Evolutionary conservation across 192 early-diverging fungal genomes (phyloP).

Genomic region (Coemansia sp.): DNA sequence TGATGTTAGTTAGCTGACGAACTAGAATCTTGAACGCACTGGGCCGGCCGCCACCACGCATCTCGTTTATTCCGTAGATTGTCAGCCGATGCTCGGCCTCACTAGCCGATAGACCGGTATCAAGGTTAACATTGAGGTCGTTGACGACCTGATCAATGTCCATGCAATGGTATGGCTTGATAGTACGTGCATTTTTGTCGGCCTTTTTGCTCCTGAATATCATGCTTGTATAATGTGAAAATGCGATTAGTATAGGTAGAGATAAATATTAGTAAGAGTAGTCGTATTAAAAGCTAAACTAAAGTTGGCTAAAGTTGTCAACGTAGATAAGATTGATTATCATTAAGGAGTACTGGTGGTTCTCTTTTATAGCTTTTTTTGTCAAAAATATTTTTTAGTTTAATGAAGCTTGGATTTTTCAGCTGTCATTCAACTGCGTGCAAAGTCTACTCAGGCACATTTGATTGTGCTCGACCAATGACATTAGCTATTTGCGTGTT

Average conservation of each 20-base stretch:
- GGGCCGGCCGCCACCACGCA: conserved; percentile 65
- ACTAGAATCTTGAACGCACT: conserved; percentile 61
- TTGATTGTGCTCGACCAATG: too few relatives aligned
- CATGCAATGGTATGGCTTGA: conserved; percentile 51
- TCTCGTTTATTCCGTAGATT: conserved; percentile 60
- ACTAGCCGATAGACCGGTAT: conserved; percentile 50
- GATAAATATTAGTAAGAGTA: background rate
- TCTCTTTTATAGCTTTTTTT: too few relatives aligned
- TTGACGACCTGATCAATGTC: conserved; percentile 12
- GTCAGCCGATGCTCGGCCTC: conserved; percentile 42
- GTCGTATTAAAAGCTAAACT: too few relatives aligned
- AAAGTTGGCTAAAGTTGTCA: too few relatives aligned
- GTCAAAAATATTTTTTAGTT: too few relatives aligned
- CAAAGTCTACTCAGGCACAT: too few relatives aligned
- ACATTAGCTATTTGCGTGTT: too few relatives aligned
- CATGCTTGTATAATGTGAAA: conserved; percentile 2
- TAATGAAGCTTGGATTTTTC: background rate
- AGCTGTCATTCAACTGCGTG: too few relatives aligned
- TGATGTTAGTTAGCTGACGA: conserved; percentile 63
- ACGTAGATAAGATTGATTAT: too few relatives aligned
- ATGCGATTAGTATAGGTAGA: background rate
- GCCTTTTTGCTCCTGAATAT: conserved; percentile 22
- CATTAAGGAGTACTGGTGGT: too few relatives aligned
- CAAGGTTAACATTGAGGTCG: conserved; percentile 29
- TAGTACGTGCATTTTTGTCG: conserved; percentile 1